Evolutionary conservation across 106 monocot species (phyloP).

Genomic region (Chionographis japonica): DNA sequence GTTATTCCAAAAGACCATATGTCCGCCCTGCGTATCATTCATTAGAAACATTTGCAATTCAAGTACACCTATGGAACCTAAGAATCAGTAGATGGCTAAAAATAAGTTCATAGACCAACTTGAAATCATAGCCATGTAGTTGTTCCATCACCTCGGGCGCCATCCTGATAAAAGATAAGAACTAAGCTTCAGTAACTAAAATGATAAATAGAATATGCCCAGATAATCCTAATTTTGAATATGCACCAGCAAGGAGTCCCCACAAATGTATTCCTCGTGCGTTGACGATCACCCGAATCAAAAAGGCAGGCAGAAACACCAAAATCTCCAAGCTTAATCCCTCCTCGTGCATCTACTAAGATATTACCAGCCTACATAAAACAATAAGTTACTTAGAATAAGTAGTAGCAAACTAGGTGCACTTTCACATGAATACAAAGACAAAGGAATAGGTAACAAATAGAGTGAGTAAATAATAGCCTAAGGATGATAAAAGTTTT

Average conservation of each 20-base stretch:
- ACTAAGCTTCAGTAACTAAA: neutral
- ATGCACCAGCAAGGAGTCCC: slow-evolving; percentile 93
- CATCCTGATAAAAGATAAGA: slow-evolving; percentile 53
- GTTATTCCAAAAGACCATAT: slow-evolving; percentile 99
- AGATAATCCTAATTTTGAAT: slow-evolving; percentile 1
- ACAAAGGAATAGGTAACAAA: too few relatives aligned
- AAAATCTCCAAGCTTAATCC: slow-evolving; percentile 88
- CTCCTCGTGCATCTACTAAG: slow-evolving; percentile 59
- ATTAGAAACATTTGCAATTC: neutral
- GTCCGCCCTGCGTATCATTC: slow-evolving; percentile 62
- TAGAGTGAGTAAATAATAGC: too few relatives aligned
- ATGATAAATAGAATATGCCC: neutral
- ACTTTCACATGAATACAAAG: too few relatives aligned
- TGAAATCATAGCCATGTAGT: slow-evolving; percentile 79
- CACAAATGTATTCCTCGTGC: slow-evolving; percentile 77
- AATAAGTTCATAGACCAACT: slow-evolving; percentile 28
- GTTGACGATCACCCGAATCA: slow-evolving; percentile 84
- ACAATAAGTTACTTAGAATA: neutral
- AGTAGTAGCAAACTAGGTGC: neutral
- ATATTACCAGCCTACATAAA: slow-evolving; percentile 80
- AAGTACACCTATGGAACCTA: neutral
- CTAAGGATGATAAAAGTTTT: too few relatives aligned
- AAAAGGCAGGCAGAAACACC: slow-evolving; percentile 89
- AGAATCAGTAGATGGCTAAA: neutral
- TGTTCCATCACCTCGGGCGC: slow-evolving; percentile 91